Base-by-base conservation (phyloP, 2,329 filamentous ascomycete genomes). In the Neurospora crassa region DNA sequence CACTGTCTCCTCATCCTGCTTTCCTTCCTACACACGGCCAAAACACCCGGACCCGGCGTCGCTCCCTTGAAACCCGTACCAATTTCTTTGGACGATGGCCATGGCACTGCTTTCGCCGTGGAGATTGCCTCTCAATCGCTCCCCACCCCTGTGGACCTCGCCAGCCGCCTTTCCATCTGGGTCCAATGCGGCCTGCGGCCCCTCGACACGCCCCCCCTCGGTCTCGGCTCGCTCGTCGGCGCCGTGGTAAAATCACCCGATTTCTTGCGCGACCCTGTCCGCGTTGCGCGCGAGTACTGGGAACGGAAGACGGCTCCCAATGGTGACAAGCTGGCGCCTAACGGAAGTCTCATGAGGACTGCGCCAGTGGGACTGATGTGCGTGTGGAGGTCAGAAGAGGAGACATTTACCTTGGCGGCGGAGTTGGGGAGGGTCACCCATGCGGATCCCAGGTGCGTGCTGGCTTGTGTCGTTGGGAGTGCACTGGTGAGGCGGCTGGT, bases 311-410 rank as follows among this genome's bases (percentile, higher is more conserved):
- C 79, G 1, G 47, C 47, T 24, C 47, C 47, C 5, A 29, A 29
- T 29, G 78, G 78, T 0, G 80, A 80, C 67, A 76, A 80, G 3
- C 78, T 79, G 4, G 85, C 85, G 0, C 83, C 85, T 0, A 87
- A 87, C 70, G 85, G 85, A 1, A 85, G 83, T 63, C 74, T 87
- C 14, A 87, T 87, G 85, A 76, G 85, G 10, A 87, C 84, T 10
- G 84, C 87, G 70, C 83, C 84, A 0, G 77, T 87, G 16, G 85
- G 84, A 0, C 74, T 86, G 6, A 83, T 87, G 71, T 84, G 83
- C 63, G 70, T 86, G 11, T 76, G 76, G 42, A 78, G 81, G 67
- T 78, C 75, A 0, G 77, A 84, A 10, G 79, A 81, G 7, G 81
- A 84, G 74, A 82, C 82, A 0, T 87, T 85, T 73, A 76, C 79